Evolutionary conservation across 495 filamentous ascomycete species (phyloP).

Genomic region (Zalerion maritima): DNA sequence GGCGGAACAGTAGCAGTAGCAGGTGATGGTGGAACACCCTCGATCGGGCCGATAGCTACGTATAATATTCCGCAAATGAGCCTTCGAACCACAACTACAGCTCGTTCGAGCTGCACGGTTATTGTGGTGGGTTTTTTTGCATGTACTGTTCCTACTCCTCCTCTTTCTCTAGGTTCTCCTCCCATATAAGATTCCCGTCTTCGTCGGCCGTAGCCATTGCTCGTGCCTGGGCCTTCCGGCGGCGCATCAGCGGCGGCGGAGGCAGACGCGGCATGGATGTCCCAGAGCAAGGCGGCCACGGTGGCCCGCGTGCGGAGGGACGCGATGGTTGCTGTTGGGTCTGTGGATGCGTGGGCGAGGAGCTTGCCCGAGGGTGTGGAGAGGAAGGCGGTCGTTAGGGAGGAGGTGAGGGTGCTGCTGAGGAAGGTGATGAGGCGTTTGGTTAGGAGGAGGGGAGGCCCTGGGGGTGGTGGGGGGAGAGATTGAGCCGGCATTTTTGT

Average conservation of each 20-base stretch:
- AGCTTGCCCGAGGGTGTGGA: slow-evolving; percentile 33
- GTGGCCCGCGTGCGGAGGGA: slow-evolving; percentile 31
- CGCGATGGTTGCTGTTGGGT: slow-evolving; percentile 23
- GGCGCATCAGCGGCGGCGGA: slow-evolving; percentile 10
- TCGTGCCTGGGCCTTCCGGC: slow-evolving; percentile 1
- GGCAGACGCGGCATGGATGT: slow-evolving; percentile 15
- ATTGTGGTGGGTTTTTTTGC: slow-evolving; percentile 15
- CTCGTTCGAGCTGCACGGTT: slow-evolving; percentile 31
- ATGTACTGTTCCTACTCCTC: slow-evolving; percentile 3
- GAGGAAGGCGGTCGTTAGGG: slow-evolving; percentile 26
- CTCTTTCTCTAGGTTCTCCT: too few relatives aligned
- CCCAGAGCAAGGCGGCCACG: slow-evolving; percentile 34
- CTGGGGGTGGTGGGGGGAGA: slow-evolving; percentile 14
- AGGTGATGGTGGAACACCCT: slow-evolving; percentile 3
- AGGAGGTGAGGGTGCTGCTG: slow-evolving; percentile 27
- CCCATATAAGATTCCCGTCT: too few relatives aligned
- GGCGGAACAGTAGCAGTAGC: slow-evolving; percentile 6
- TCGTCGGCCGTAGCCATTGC: too few relatives aligned
- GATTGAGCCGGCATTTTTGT: too few relatives aligned
- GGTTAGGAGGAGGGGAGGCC: slow-evolving; percentile 31
- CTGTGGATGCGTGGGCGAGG: slow-evolving; percentile 30
- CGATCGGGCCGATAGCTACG: slow-evolving; percentile 33
- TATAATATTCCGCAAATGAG: slow-evolving; percentile 37
- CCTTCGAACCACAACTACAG: slow-evolving; percentile 31
- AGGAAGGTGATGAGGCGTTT: slow-evolving; percentile 34